These are phyloP conservation scores for Colletotrichum sp. DNA, from an alignment of 2,329 filamentous ascomycete genomes.

Conservation along the genomic window DNA sequence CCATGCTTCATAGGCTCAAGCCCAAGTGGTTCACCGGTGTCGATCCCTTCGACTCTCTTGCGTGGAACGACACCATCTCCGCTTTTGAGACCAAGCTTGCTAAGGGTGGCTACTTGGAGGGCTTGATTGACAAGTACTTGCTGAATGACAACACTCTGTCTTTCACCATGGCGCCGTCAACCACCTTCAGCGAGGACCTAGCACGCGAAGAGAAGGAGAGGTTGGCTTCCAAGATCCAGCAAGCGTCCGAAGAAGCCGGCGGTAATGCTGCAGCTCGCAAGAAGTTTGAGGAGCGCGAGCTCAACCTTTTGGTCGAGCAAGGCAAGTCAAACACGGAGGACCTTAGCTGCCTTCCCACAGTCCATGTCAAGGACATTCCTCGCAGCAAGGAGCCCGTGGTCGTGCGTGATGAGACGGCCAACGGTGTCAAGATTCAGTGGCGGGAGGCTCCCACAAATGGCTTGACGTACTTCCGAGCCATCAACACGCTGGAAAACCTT, in stretches of 20 bases:
- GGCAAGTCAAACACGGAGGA: slow-evolving; percentile 85
- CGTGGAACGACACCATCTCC: slow-evolving; percentile 88
- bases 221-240: slow-evolving; percentile 74
- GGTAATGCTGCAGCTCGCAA: slow-evolving; percentile 74
- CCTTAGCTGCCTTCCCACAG: slow-evolving; percentile 84
- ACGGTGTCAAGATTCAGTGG: slow-evolving; percentile 80
- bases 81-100: slow-evolving; percentile 81
- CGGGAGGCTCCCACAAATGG: slow-evolving; percentile 93
- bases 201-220: slow-evolving; percentile 78
- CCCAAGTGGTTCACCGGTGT: slow-evolving; percentile 95
- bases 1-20: slow-evolving; percentile 85
- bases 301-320: slow-evolving; percentile 81
- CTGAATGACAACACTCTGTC: slow-evolving; percentile 85
- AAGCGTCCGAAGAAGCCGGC: slow-evolving; percentile 71
- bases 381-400: slow-evolving; percentile 68
- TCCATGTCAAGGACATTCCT: slow-evolving; percentile 89
- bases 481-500: slow-evolving; percentile 79
- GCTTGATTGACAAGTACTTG: slow-evolving; percentile 86
- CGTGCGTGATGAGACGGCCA: slow-evolving; percentile 68
- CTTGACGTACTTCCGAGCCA: slow-evolving; percentile 91
- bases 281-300: slow-evolving; percentile 77
- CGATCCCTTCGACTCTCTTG: slow-evolving; percentile 87
- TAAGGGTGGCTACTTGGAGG: slow-evolving; percentile 81
- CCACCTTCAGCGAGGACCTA: slow-evolving; percentile 75
- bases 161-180: slow-evolving; percentile 92